Conservation (phyloP, 768 basidiomycete genomes). For the Galerina sulciceps region DNA sequence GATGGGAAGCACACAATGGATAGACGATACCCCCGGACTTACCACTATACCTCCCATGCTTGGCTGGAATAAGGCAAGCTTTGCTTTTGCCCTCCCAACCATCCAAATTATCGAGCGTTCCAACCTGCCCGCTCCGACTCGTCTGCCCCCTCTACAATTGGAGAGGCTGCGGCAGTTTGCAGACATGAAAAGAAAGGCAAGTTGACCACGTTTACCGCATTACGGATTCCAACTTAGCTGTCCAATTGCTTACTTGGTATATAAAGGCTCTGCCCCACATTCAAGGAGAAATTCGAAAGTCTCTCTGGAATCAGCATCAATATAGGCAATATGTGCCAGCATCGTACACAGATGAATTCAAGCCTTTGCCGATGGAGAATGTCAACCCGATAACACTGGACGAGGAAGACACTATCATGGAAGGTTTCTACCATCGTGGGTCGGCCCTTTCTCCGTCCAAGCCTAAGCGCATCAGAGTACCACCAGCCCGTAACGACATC, state of each 20-base stretch:
- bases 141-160: conserved; percentile 27
- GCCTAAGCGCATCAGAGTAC: conserved; percentile 4
- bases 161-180: conserved; percentile 25
- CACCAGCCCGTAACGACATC: conserved; percentile 3
- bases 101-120: conserved; percentile 16
- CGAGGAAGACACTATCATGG: conserved; percentile 9
- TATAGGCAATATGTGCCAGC: neutral
- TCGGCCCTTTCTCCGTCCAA: conserved; percentile 6
- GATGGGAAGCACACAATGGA: conserved; percentile 34
- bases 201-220: neutral
- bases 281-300: conserved; percentile 8
- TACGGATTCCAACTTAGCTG: neutral
- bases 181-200: conserved; percentile 6
- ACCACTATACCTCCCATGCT: conserved; percentile 30
- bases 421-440: neutral
- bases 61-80: conserved; percentile 27
- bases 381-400: neutral
- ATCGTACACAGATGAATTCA: conserved; percentile 7
- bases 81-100: conserved; percentile 37
- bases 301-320: neutral
- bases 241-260: neutral
- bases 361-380: conserved; percentile 8
- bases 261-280: neutral
- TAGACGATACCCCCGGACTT: conserved; percentile 27
- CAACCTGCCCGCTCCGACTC: conserved; percentile 14